Evolutionary conservation across 306 rosid genomes (phyloP), one percentile per base, ranked within the genome.

Genomic region (Clitoria ternatea): DNA sequence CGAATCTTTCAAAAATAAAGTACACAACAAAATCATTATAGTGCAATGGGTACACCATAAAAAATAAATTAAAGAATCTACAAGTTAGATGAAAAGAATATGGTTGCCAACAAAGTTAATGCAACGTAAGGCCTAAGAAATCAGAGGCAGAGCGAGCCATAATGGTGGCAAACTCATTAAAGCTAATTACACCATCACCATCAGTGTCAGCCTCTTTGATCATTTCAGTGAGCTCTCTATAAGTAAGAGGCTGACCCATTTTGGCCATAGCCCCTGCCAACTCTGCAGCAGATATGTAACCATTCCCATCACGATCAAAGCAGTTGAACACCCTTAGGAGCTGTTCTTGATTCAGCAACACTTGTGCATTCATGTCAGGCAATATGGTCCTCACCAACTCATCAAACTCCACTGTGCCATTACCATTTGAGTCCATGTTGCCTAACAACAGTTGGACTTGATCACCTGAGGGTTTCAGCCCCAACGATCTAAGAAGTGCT

Each of bases 171-270:
- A 92, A 90, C 77, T 92, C 96, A 44, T 57, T 50, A 75, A 92
- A 92, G 39, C 96, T 92, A 67, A 88, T 92, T 0, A 85, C 92
- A 15, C 98, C 96, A 57, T 92, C 96, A 6, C 97, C 98, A 43
- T 92, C 84, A 0, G 63, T 45, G 54, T 92, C 96, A 17, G 96
- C 98, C 65, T 90, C 96, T 70, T 66, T 80, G 70, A 92, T 92
- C 91, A 86, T 92, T 75, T 87, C 92, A 0, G 85, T 90, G n/a
- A 92, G 85, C 66, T 92, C 98, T 37, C 78, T 62, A 47, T 83
- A 90, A 4, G 96, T 86, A 20, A 90, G 52, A 0, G 97, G 92
- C 37, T 90, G 98, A 0, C 98, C 97, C 90, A 92, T 85, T 71
- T 86, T 92, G 26, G 97, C 92, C 98, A 90, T 88, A 2, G 96